Conservation (phyloP, 495 filamentous ascomycete species). For the Neurospora hispaniola region DNA sequence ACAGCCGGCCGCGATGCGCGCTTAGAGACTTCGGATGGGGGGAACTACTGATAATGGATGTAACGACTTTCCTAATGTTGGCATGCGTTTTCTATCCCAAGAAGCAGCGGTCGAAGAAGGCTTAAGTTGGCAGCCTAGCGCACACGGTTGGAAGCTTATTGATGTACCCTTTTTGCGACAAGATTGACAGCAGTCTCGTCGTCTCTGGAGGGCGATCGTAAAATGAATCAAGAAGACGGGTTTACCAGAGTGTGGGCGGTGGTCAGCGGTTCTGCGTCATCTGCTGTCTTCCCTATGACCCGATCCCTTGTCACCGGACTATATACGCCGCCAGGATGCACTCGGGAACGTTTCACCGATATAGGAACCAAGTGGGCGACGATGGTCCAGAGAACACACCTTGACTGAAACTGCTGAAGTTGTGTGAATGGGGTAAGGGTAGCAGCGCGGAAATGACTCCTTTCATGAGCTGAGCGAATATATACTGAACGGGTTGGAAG, state of each 20-base stretch:
- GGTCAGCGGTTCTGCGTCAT: conserved; percentile 7
- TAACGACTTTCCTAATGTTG: neutral
- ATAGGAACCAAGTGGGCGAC: neutral
- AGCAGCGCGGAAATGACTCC: neutral
- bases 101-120: neutral
- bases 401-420: neutral
- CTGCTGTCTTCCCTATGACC: conserved; percentile 1
- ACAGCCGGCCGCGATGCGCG: neutral
- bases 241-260: neutral
- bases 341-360: neutral
- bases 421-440: neutral
- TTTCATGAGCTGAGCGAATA: neutral
- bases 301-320: conserved; percentile 6
- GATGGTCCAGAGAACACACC: neutral
- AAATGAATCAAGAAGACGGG: neutral
- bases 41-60: neutral
- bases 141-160: neutral
- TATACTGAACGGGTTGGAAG: neutral
- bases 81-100: neutral
- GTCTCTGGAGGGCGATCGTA: neutral
- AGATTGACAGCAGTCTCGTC: neutral
- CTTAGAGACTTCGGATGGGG: neutral
- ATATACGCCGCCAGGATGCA: neutral
- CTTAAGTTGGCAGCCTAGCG: neutral
- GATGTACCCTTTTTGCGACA: neutral